A percentile compares a stretch with the other conserved stretches of the same genome.
These are phyloP conservation scores for Colletotrichum abscissum DNA, from an alignment of 2,329 filamentous ascomycete genomes.

Conservation along the genomic window DNA sequence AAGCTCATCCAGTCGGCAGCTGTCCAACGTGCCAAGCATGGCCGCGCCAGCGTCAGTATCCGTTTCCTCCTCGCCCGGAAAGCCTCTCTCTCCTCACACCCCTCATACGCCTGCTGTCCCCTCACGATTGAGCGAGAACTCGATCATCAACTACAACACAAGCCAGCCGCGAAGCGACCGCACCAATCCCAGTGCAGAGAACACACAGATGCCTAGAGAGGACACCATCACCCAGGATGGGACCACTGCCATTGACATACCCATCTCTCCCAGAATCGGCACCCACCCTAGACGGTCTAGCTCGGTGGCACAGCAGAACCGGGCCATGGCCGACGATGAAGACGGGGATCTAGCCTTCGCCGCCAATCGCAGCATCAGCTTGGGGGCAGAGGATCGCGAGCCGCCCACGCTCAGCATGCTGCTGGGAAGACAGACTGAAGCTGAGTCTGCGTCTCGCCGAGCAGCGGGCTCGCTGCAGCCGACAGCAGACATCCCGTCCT, in stretches of 20 bases:
- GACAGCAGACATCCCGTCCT: conserved; percentile 53
- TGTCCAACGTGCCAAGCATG: conserved; percentile 73
- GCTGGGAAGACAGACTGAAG: conserved; percentile 59
- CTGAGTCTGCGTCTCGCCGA: conserved; percentile 40
- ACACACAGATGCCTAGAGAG: conserved; percentile 47
- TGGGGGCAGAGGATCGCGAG: conserved; percentile 73
- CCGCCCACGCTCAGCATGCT: conserved; percentile 74
- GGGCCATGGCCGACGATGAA: conserved; percentile 66
- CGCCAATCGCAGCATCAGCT: conserved; percentile 73
- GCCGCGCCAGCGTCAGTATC: conserved; percentile 81
- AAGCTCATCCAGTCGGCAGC: conserved; percentile 73
- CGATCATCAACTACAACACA: conserved; percentile 75
- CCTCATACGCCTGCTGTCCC: conserved; percentile 94
- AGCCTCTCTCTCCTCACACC: conserved; percentile 89
- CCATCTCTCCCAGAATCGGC: conserved; percentile 73
- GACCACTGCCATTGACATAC: conserved; percentile 78
- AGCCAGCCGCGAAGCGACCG: conserved; percentile 43
- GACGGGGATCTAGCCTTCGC: conserved; percentile 71
- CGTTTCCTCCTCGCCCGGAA: conserved; percentile 88
- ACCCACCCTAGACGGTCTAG: conserved; percentile 72
- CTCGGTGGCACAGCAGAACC: conserved; percentile 74
- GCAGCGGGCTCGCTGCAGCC: conserved; percentile 48
- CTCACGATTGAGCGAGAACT: conserved; percentile 91
- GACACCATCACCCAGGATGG: conserved; percentile 59
- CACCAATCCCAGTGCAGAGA: conserved; percentile 40